Evolutionary conservation across 768 basidiomycete species (phyloP).

Genomic region (Xerocomellus intermedius): DNA sequence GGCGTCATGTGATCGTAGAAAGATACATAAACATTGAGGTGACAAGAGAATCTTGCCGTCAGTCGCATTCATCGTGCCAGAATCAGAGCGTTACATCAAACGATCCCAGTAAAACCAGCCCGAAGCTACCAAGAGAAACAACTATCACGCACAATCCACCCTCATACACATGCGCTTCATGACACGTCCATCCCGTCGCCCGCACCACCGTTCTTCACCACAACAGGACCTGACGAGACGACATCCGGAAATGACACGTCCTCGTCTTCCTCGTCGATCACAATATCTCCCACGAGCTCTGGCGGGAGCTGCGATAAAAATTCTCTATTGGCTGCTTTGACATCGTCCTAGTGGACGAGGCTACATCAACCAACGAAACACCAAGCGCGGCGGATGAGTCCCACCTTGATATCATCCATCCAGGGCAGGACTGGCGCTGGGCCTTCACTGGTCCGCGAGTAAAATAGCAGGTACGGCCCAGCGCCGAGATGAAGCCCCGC

Average conservation of each 20-base stretch:
- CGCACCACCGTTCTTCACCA: background rate
- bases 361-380: background rate
- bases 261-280: constrained; percentile 13
- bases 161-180: background rate
- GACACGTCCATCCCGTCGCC: constrained; percentile 20
- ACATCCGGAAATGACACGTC: background rate
- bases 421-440: constrained; percentile 17
- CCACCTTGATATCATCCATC: constrained; percentile 32
- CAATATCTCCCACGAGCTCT: constrained; percentile 28
- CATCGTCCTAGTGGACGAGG: constrained; percentile 23
- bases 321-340: constrained; percentile 37
- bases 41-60: background rate
- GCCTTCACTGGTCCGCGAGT: constrained; percentile 40
- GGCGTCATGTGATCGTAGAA: too few relatives aligned
- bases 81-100: too few relatives aligned
- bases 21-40: too few relatives aligned
- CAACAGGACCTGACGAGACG: background rate
- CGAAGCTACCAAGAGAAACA: background rate
- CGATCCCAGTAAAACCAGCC: too few relatives aligned
- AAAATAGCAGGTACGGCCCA: constrained; percentile 78
- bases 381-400: background rate
- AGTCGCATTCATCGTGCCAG: too few relatives aligned
- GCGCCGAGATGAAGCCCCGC: constrained; percentile 72
- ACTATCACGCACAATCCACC: background rate
- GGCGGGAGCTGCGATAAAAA: constrained; percentile 36